Percentiles rank a stretch among this genome's conserved stretches.
Evolutionary conservation across 2,329 filamentous ascomycete species (phyloP).

Genomic region (Penicillium olsonii): DNA sequence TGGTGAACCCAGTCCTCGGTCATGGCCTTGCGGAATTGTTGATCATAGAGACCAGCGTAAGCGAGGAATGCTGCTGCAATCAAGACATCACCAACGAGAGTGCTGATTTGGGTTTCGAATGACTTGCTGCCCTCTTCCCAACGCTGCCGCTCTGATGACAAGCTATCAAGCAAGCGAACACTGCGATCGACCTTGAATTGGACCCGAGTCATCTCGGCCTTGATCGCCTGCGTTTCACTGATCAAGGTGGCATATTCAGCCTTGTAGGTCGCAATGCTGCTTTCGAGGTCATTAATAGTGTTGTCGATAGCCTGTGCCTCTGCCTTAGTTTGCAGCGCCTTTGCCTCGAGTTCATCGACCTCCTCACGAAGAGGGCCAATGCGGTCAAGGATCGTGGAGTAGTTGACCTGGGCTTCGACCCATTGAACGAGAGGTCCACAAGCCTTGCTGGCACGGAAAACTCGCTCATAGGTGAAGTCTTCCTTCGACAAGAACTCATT

Average conservation of each 20-base stretch:
- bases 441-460: constrained; percentile 93
- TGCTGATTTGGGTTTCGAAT: constrained; percentile 96
- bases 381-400: constrained; percentile 93
- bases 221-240: constrained; percentile 96
- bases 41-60: constrained; percentile 95
- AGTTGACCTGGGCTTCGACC: constrained; percentile 95
- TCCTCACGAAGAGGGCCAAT: constrained; percentile 92
- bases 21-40: constrained; percentile 97
- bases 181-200: constrained; percentile 98
- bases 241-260: constrained; percentile 93
- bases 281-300: constrained; percentile 79
- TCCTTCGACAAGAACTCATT: constrained; percentile 89
- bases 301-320: constrained; percentile 89
- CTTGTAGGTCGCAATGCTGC: constrained; percentile 93
- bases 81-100: constrained; percentile 91
- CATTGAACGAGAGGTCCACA: constrained; percentile 96
- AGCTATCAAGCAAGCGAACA: constrained; percentile 87
- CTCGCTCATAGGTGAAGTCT: constrained; percentile 94
- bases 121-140: constrained; percentile 98
- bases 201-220: constrained; percentile 91
- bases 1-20: constrained; percentile 97
- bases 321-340: constrained; percentile 88
- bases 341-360: constrained; percentile 80
- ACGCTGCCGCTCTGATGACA: constrained; percentile 87
- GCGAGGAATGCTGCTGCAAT: constrained; percentile 96